Percentiles rank a stretch among this genome's conserved stretches.
Conservation (phyloP, 2,329 filamentous ascomycete genomes). For the Botryotinia globosa region DNA sequence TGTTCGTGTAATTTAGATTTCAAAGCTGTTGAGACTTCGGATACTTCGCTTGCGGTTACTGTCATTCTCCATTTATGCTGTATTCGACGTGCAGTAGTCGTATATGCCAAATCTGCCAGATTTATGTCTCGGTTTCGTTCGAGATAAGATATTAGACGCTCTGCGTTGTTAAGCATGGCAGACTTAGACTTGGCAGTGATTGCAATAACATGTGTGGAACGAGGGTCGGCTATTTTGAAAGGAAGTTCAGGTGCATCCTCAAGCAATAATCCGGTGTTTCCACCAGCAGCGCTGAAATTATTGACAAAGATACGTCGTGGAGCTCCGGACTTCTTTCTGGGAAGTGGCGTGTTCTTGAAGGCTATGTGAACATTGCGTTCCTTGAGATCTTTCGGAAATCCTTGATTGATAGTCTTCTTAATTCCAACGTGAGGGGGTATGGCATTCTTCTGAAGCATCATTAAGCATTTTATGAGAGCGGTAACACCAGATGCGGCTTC, state of each 20-base stretch:
- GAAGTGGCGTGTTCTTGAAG: slow-evolving; percentile 25
- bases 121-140: slow-evolving; percentile 29
- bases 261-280: slow-evolving; percentile 37
- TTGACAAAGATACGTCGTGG: slow-evolving; percentile 38
- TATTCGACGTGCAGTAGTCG: slow-evolving; percentile 47
- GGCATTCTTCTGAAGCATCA: slow-evolving; percentile 36
- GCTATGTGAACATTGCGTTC: slow-evolving; percentile 37
- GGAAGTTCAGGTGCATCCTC: slow-evolving; percentile 39
- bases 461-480: slow-evolving; percentile 38
- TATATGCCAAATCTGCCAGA: slow-evolving; percentile 36
- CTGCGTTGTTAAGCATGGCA: slow-evolving; percentile 32
- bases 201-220: slow-evolving; percentile 45
- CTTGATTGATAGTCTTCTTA: slow-evolving; percentile 39
- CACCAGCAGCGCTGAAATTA: slow-evolving; percentile 47
- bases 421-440: slow-evolving; percentile 38
- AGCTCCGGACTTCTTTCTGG: background rate
- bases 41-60: slow-evolving; percentile 40
- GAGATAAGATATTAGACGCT: slow-evolving; percentile 30
- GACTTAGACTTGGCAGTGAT: slow-evolving; percentile 47
- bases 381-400: slow-evolving; percentile 39
- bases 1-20: slow-evolving; percentile 20
- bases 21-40: slow-evolving; percentile 41
- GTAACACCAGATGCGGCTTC: slow-evolving; percentile 40
- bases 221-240: slow-evolving; percentile 41
- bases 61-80: slow-evolving; percentile 58